These are phyloP conservation scores for Paraconiothyrium sp. DNA, from an alignment of 2,329 filamentous ascomycete genomes.

Conservation along the genomic window DNA sequence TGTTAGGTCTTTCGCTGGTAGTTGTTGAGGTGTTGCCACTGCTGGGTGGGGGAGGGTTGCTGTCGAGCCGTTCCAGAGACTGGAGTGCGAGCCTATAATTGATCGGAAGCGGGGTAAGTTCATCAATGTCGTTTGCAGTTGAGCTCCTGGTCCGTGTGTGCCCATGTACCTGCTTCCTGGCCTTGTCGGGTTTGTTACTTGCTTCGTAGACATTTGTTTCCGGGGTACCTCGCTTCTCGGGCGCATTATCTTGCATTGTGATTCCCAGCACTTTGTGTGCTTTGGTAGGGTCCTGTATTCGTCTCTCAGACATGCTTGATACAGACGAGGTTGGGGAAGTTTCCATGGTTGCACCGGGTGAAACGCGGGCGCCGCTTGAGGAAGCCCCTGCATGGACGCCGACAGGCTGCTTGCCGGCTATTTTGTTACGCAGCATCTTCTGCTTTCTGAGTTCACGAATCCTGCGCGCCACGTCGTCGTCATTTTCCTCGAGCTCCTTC, in stretches of 20 bases:
- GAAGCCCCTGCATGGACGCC: slow-evolving; percentile 53
- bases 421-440: slow-evolving; percentile 63
- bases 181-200: slow-evolving; percentile 27
- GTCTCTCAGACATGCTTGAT: slow-evolving; percentile 44
- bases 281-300: slow-evolving; percentile 46
- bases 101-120: slow-evolving; percentile 49
- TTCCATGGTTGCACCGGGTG: slow-evolving; percentile 39
- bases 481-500: slow-evolving; percentile 52
- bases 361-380: slow-evolving; percentile 47
- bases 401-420: slow-evolving; percentile 45
- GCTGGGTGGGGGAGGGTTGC: slow-evolving; percentile 28
- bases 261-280: slow-evolving; percentile 55
- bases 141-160: slow-evolving; percentile 44
- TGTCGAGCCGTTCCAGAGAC: slow-evolving; percentile 32
- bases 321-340: slow-evolving; percentile 44
- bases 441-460: slow-evolving; percentile 68
- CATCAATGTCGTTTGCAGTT: slow-evolving; percentile 46
- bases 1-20: slow-evolving; percentile 26
- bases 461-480: slow-evolving; percentile 65
- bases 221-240: slow-evolving; percentile 31
- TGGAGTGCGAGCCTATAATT: slow-evolving; percentile 52
- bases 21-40: slow-evolving; percentile 34
- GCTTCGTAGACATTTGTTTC: slow-evolving; percentile 22
- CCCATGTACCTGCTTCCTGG: slow-evolving; percentile 20
- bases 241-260: slow-evolving; percentile 29